phyloP scores from a whole-genome alignment of 441 rosid genomes.

The Erysimum cheiri region DNA sequence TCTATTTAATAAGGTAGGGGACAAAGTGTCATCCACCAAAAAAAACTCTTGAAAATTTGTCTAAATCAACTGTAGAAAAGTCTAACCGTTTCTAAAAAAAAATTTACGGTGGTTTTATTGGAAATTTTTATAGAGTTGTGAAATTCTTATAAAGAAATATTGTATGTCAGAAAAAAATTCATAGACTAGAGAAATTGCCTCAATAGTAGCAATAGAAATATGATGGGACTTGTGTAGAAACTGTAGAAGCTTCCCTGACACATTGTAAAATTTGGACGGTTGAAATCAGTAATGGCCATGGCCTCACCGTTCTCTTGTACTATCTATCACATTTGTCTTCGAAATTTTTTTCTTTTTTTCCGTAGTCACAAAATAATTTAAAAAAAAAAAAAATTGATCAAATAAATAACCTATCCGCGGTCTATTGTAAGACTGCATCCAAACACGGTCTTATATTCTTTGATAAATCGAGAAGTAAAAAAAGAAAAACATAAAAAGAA shows the following conservation, averaged over 20 bases:
- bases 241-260: conserved; percentile 32
- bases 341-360: not conserved
- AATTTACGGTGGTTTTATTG: not conserved
- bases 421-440: conserved; percentile 14
- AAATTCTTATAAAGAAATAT: not conserved
- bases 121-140: not conserved
- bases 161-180: not conserved
- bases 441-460: conserved; percentile 23
- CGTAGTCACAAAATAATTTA: too few species aligned
- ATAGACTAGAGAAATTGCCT: not conserved
- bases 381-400: not conserved
- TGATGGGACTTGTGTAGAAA: conserved; percentile 32
- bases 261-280: conserved; percentile 23
- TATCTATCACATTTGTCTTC: conserved; percentile 1
- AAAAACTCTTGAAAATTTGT: not conserved
- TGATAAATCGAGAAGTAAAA: not conserved
- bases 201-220: not conserved
- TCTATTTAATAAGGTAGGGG: too few species aligned
- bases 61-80: not conserved
- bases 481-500: conserved; percentile 1
- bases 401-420: conserved; percentile 4
- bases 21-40: too few species aligned
- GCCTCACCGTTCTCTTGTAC: conserved; percentile 23
- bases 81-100: not conserved
- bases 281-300: conserved; percentile 37